A percentile compares a stretch with the other conserved stretches of the same genome.
Evolutionary conservation across 202 grass and related monocot species (phyloP).

Genomic region (Eragrostis tef): DNA sequence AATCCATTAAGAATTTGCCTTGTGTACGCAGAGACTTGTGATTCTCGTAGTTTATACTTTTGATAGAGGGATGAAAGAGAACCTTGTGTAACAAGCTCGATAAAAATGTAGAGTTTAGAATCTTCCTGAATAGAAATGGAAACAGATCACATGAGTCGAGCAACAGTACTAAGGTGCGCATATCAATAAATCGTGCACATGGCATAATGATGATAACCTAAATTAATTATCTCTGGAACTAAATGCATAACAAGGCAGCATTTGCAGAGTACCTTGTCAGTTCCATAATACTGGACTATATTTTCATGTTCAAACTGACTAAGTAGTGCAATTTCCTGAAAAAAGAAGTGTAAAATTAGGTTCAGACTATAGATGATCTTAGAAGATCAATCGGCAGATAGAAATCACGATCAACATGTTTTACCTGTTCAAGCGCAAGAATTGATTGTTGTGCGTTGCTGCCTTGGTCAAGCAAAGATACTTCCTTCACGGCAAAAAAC

Average conservation of each 20-base stretch:
- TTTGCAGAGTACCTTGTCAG: constrained; percentile 72
- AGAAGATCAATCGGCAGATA: constrained; percentile 17
- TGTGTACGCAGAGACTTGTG: constrained; percentile 92
- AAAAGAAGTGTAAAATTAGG: constrained; percentile 38
- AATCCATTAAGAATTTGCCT: constrained; percentile 92
- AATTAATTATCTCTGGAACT: constrained; percentile 26
- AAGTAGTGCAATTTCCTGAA: constrained; percentile 91
- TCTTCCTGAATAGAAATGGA: constrained; percentile 67
- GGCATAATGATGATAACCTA: constrained; percentile 20
- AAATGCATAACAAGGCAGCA: constrained; percentile 29
- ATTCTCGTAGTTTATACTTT: constrained; percentile 78
- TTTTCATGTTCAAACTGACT: constrained; percentile 99
- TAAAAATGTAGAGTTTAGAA: constrained; percentile 88
- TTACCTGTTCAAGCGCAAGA: constrained; percentile 90
- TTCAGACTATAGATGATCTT: constrained; percentile 15
- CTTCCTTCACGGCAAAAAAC: constrained; percentile 99
- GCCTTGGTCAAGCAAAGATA: constrained; percentile 95
- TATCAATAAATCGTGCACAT: constrained; percentile 4
- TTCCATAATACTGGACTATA: constrained; percentile 99
- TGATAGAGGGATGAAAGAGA: constrained; percentile 87
- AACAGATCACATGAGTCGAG: constrained; percentile 46
- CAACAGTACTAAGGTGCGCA: constrained; percentile 22
- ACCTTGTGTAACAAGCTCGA: constrained; percentile 98
- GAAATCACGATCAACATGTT: constrained; percentile 34
- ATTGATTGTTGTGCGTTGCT: constrained; percentile 83